Conservation (phyloP, 805 yeast species). For the Torulaspora delbrueckii region DNA sequence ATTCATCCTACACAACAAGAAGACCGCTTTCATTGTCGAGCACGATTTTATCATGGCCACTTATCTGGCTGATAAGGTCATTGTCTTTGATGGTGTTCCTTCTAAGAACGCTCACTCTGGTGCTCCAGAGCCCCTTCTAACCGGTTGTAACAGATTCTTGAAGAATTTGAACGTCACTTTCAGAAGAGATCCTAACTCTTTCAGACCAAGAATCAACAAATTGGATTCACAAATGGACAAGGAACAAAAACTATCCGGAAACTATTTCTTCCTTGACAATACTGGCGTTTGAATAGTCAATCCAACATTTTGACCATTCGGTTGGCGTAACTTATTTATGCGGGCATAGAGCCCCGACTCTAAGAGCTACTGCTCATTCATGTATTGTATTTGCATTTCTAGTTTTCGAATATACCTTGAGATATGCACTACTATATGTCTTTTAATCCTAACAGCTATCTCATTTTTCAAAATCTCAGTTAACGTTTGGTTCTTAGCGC, state of each 20-base stretch:
- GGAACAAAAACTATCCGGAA: constrained; percentile 89
- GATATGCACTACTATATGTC: background rate
- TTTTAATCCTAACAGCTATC: too few species aligned
- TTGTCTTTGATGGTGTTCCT: constrained; percentile 95
- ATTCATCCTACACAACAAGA: constrained; percentile 91
- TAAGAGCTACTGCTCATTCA: constrained; percentile 1
- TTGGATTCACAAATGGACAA: constrained; percentile 98
- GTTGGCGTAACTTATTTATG: constrained; percentile 8
- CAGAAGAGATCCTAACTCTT: constrained; percentile 98
- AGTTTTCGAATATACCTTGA: constrained; percentile 1
- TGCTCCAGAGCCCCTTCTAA: constrained; percentile 85
- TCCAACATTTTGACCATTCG: background rate
- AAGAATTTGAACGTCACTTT: constrained; percentile 96
- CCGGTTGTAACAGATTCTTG: constrained; percentile 96
- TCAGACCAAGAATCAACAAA: constrained; percentile 98
- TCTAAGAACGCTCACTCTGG: constrained; percentile 81
- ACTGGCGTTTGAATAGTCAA: constrained; percentile 38
- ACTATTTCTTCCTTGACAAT: constrained; percentile 91
- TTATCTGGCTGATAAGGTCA: constrained; percentile 96
- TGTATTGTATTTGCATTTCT: constrained; percentile 11
- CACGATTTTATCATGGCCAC: constrained; percentile 99
- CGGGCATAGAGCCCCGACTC: background rate
- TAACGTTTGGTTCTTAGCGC: background rate
- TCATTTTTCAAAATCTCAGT: too few species aligned
- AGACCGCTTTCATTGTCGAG: constrained; percentile 98